Evolutionary conservation across 176 grass and related monocot genomes (phyloP).

Genomic region (Carex kokanica): DNA sequence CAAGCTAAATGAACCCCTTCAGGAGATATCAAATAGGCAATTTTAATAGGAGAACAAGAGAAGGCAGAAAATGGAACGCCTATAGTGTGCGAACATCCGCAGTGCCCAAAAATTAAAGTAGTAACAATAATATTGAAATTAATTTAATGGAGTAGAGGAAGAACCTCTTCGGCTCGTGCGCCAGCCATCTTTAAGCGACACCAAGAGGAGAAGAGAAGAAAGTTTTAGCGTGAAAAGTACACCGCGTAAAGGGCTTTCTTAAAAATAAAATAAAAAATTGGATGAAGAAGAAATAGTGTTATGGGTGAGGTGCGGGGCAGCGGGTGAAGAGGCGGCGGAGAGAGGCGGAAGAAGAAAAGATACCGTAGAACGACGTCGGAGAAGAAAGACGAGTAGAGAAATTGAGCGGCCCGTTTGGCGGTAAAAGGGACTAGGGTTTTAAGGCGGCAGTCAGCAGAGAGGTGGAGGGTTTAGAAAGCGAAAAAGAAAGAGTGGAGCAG

Average conservation of each 20-base stretch:
- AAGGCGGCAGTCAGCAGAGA: slow-evolving; percentile 13
- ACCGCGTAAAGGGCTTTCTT: neutral
- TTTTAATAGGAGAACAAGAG: neutral
- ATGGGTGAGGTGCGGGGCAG: slow-evolving; percentile 38
- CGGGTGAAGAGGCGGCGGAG: no score
- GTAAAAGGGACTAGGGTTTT: slow-evolving; percentile 73
- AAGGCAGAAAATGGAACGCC: neutral
- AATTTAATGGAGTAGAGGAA: neutral
- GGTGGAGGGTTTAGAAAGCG: slow-evolving; percentile 10
- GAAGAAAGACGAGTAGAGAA: neutral
- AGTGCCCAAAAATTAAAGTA: neutral
- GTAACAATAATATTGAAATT: neutral
- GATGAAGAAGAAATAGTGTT: neutral
- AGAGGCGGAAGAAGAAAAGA: slow-evolving; percentile 53
- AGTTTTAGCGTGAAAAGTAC: neutral
- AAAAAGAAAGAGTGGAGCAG: neutral
- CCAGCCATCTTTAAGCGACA: neutral
- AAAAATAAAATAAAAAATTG: neutral
- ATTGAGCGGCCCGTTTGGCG: neutral
- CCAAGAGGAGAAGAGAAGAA: neutral
- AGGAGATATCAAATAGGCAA: neutral
- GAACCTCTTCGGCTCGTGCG: slow-evolving; percentile 22
- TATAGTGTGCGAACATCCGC: neutral
- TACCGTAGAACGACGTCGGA: slow-evolving; percentile 68
- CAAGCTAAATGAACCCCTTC: no score